phyloP scores from a whole-genome alignment of 2,329 filamentous ascomycete species.

The Phyllosticta paracitricarpa region DNA sequence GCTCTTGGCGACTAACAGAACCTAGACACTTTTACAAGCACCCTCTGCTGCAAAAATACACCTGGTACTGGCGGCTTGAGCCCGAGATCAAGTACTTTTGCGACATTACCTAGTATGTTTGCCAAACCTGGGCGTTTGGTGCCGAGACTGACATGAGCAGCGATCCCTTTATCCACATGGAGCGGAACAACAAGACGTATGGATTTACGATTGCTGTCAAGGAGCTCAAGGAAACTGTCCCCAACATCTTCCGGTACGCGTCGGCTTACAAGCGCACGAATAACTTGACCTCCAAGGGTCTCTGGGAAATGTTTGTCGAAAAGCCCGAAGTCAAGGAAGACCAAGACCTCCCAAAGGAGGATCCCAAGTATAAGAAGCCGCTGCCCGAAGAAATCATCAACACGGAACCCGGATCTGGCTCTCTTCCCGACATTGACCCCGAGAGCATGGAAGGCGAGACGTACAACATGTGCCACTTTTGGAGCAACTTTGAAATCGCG shows the following conservation, averaged over 20 bases:
- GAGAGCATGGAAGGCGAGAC: constrained; percentile 95
- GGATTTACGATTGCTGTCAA: constrained; percentile 99
- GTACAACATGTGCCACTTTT: constrained; percentile 99
- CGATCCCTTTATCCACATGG: constrained; percentile 95
- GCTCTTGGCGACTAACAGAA: neutral
- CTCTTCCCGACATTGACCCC: constrained; percentile 71
- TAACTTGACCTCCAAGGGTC: constrained; percentile 78
- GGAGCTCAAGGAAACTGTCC: constrained; percentile 92
- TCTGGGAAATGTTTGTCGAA: constrained; percentile 99
- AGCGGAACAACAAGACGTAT: constrained; percentile 89
- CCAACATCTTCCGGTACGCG: constrained; percentile 98
- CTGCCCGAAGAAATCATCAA: constrained; percentile 74
- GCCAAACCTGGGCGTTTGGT: constrained; percentile 7
- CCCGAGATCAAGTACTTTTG: constrained; percentile 99
- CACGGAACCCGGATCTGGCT: constrained; percentile 60
- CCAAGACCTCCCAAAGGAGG: constrained; percentile 48
- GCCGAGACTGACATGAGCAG: constrained; percentile 32
- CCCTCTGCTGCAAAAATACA: constrained; percentile 86
- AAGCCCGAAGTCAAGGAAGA: constrained; percentile 50
- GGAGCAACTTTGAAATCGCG: constrained; percentile 99
- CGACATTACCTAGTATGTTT: constrained; percentile 87
- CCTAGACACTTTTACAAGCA: constrained; percentile 91
- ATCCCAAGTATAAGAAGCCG: constrained; percentile 54
- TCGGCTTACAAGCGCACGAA: constrained; percentile 92
- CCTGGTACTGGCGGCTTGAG: constrained; percentile 99